A percentile compares a stretch with the other conserved stretches of the same genome.
Evolutionary conservation across 2,329 filamentous ascomycete genomes (phyloP).

Genomic region (Penicillium sp.): DNA sequence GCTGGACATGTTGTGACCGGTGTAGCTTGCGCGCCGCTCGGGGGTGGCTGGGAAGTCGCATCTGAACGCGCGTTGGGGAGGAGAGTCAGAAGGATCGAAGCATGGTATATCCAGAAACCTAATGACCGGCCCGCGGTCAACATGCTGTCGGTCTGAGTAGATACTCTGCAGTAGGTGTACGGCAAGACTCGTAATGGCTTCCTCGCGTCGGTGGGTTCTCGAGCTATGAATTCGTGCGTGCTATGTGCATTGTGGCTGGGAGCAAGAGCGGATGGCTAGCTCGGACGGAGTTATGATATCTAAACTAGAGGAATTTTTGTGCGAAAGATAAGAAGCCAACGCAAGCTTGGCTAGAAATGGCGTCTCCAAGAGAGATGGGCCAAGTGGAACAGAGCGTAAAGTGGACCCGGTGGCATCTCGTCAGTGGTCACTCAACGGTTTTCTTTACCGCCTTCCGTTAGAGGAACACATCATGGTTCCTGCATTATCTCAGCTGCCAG

Average conservation of each 20-base stretch:
- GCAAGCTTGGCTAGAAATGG: constrained; percentile 4
- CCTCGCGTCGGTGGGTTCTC: constrained; percentile 4
- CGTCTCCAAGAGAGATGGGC: constrained; percentile 7
- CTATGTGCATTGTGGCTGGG: constrained; percentile 16
- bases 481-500: too few relatives aligned
- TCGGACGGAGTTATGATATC: constrained; percentile 5
- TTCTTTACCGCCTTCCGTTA: constrained; percentile 18
- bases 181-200: constrained; percentile 1
- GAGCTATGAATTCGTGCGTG: constrained; percentile 4
- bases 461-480: not conserved
- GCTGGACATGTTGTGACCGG: constrained; percentile 12
- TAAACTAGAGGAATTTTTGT: not conserved
- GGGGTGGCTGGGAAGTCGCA: constrained; percentile 3
- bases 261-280: constrained; percentile 12
- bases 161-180: not conserved
- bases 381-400: constrained; percentile 5
- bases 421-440: constrained; percentile 8
- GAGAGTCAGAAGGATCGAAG: constrained; percentile 10
- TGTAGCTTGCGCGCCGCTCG: not conserved
- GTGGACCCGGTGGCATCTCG: constrained; percentile 24
- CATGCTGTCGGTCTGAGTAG: constrained; percentile 13
- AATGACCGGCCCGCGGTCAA: constrained; percentile 11
- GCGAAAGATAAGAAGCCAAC: not conserved
- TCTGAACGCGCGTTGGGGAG: constrained; percentile 3
- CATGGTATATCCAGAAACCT: constrained; percentile 8